A percentile compares a stretch with the other conserved stretches of the same genome.
Conservation (phyloP, 192 early-diverging fungal species). For the Backusella morwellensis region DNA sequence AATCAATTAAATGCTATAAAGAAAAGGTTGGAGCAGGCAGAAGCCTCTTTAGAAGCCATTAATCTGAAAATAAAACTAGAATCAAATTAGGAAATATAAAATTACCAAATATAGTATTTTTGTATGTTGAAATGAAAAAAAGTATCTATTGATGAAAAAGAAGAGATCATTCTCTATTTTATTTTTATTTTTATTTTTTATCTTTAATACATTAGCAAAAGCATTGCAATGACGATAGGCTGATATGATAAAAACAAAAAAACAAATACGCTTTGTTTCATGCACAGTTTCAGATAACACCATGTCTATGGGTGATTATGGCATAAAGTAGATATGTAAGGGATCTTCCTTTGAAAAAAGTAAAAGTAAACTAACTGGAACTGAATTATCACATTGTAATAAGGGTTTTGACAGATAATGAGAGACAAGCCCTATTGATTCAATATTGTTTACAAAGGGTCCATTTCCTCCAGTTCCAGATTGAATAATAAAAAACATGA, state of each 20-base stretch:
- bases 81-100: background rate
- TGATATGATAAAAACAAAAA: background rate
- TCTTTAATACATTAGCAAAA: background rate
- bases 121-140: background rate
- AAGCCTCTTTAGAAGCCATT: background rate
- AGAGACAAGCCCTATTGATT: background rate
- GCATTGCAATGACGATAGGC: background rate
- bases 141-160: background rate
- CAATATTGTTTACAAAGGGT: background rate
- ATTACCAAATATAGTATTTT: background rate
- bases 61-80: slow-evolving; percentile 2
- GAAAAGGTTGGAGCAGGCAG: background rate
- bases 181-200: background rate
- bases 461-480: background rate
- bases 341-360: background rate
- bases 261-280: background rate
- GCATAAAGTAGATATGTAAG: background rate
- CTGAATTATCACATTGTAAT: background rate
- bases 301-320: background rate
- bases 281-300: background rate
- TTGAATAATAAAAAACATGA: background rate
- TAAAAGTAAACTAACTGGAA: background rate
- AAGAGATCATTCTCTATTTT: background rate
- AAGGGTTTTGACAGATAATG: background rate
- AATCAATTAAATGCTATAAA: background rate